These are phyloP conservation scores for Pseudopyrenochaeta lycopersici DNA, from an alignment of 2,329 filamentous ascomycete genomes.

Conservation along the genomic window DNA sequence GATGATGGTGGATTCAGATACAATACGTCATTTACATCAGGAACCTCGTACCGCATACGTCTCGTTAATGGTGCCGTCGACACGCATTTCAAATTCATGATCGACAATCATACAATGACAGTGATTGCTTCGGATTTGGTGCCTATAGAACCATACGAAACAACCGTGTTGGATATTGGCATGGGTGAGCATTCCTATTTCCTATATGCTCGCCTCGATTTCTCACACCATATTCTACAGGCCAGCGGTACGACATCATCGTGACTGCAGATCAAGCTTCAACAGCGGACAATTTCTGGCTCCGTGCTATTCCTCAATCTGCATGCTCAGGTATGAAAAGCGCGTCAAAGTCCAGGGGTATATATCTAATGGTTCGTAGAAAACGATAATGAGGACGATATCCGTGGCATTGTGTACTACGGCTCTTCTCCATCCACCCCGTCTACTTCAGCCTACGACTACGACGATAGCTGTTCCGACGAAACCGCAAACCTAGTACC, in stretches of 20 bases:
- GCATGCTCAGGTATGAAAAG: conserved; percentile 38
- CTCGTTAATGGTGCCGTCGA: conserved; percentile 55
- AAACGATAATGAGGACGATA: conserved; percentile 43
- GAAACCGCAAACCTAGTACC: conserved; percentile 41
- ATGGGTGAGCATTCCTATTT: conserved; percentile 32
- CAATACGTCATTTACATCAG: conserved; percentile 47
- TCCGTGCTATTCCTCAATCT: conserved; percentile 51
- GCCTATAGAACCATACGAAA: conserved; percentile 52
- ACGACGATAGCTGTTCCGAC: conserved; percentile 48
- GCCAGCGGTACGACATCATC: conserved; percentile 51
- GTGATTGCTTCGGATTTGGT: conserved; percentile 56
- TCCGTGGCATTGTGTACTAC: conserved; percentile 52
- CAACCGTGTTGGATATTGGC: conserved; percentile 50
- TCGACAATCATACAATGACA: conserved; percentile 55
- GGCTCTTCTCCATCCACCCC: conserved; percentile 37
- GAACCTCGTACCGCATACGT: conserved; percentile 53
- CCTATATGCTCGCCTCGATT: too few relatives aligned
- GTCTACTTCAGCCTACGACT: conserved; percentile 43
- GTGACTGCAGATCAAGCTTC: conserved; percentile 44
- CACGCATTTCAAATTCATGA: conserved; percentile 53
- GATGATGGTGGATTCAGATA: conserved; percentile 44
- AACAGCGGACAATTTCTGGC: conserved; percentile 44
- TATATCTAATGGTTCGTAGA: conserved; percentile 1
- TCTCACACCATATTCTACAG: background rate
- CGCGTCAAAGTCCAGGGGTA: too few relatives aligned